Evolutionary conservation across 148 eudicot species (phyloP), one percentile per base, ranked within the genome.

Genomic region (Tetragonia tetragonoides): DNA sequence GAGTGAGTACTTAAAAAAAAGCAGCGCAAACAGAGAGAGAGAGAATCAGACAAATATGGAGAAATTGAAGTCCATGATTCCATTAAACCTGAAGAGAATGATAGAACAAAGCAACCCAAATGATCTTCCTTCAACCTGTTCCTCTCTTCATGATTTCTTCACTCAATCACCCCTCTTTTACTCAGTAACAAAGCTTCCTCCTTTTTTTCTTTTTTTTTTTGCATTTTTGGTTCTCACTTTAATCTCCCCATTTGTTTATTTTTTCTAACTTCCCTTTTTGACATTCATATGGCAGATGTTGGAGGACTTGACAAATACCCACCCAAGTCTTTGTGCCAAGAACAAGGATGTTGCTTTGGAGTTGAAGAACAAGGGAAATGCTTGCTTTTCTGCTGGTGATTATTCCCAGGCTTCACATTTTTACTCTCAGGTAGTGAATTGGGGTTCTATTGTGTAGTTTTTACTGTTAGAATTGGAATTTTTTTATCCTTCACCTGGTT

Each of bases 71-170:
- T 78, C 83, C 0, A 65, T 77, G 62, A 84, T 92, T 73, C 94
- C 97, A 16, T 40, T 72, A 54, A 46, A 82, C 53, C 83, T 92
- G 8, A 87, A 78, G 74, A 86, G 59, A 59, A 66, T 54, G 75
- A 88, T 94, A 38, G 61, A 86, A 66, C 77, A 87, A 54, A 88
- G 90, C 80, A 81, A 39, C 3, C 14, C 77, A 3, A 69, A 80
- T 66, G 79, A 90, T 70, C 88, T 92, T 76, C 76, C 87, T 54
- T 76, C 90, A 8, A 85, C 91, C 7, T 85, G 82, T 77, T 92
- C 90, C 56, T 81, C 93, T 2, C 92, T 92, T 37, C 89, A 87
- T 81, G 62, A 85, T 23, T 92, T 90, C 88, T 85, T 95, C 78
- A 78, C 85, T 23, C 78, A 84, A 6, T 83, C 83, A 23, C 88